phyloP scores from a whole-genome alignment of 1,284 basidiomycete genomes.

The Irpex sp. region DNA sequence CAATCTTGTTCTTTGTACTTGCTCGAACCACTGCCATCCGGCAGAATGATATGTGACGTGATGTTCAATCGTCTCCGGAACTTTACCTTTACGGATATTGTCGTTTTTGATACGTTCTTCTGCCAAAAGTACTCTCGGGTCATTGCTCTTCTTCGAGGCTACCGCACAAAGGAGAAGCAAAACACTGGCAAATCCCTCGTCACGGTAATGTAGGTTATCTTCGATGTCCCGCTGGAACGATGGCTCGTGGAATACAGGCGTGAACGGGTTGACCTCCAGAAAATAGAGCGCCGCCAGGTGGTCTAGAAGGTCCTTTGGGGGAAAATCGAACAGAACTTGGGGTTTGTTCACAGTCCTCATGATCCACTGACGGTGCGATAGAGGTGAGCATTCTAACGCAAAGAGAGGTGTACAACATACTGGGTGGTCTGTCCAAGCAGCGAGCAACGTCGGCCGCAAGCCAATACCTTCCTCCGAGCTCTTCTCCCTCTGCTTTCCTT shows the following conservation, averaged over 20 bases:
- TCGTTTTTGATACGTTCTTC: conserved; percentile 26
- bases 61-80: background rate
- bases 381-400: background rate
- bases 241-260: conserved; percentile 74
- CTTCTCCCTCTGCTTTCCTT: background rate
- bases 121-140: conserved; percentile 57
- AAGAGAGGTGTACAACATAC: background rate
- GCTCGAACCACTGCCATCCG: conserved; percentile 75
- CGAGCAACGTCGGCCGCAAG: background rate
- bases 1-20: conserved; percentile 55
- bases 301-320: conserved; percentile 23
- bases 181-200: conserved; percentile 65
- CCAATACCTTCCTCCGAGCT: background rate
- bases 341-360: background rate
- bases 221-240: conserved; percentile 61
- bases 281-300: conserved; percentile 73
- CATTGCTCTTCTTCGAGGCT: conserved; percentile 66
- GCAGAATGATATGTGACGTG: conserved; percentile 45
- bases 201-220: conserved; percentile 52
- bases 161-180: conserved; percentile 75
- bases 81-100: background rate
- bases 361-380: conserved; percentile 21
- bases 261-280: conserved; percentile 50
- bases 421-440: background rate
- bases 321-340: conserved; percentile 54